Conservation (phyloP, 495 filamentous ascomycete genomes). For the Penicillium lividum region DNA sequence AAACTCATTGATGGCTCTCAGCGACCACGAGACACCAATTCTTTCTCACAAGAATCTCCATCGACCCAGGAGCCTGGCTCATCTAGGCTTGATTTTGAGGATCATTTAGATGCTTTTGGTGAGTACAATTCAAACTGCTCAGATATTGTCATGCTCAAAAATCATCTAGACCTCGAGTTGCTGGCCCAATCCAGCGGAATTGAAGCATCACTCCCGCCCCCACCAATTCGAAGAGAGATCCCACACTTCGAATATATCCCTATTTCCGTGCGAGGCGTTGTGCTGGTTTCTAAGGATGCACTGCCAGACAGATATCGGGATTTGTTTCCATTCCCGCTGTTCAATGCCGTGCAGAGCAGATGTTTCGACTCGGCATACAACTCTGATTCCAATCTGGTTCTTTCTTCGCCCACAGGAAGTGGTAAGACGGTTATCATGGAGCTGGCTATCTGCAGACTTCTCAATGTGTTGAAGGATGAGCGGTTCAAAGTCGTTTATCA, state of each 20-base stretch:
- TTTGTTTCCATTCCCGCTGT: constrained; percentile 77
- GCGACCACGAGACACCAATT: constrained; percentile 11
- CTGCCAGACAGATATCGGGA: constrained; percentile 77
- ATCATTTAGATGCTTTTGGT: constrained; percentile 55
- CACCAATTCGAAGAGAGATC: neutral
- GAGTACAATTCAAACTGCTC: constrained; percentile 9
- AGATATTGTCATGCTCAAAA: neutral
- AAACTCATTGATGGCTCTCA: constrained; percentile 32
- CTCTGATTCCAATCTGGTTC: constrained; percentile 78
- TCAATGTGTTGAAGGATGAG: constrained; percentile 59
- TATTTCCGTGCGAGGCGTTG: constrained; percentile 62
- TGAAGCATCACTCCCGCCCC: neutral
- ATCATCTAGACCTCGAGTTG: constrained; percentile 38
- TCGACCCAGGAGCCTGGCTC: neutral
- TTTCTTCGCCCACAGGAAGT: constrained; percentile 89
- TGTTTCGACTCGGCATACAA: constrained; percentile 74
- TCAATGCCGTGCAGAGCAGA: constrained; percentile 92
- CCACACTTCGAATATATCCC: constrained; percentile 33
- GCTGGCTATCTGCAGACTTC: constrained; percentile 83
- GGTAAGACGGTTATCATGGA: constrained; percentile 93
- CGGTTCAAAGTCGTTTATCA: constrained; percentile 94
- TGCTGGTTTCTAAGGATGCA: constrained; percentile 67
- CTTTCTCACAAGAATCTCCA: constrained; percentile 1
- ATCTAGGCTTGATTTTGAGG: constrained; percentile 22
- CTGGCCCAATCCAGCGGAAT: constrained; percentile 22